Evolutionary conservation across 257 asterid genomes (phyloP).

Genomic region (Nicotiana otophora): DNA sequence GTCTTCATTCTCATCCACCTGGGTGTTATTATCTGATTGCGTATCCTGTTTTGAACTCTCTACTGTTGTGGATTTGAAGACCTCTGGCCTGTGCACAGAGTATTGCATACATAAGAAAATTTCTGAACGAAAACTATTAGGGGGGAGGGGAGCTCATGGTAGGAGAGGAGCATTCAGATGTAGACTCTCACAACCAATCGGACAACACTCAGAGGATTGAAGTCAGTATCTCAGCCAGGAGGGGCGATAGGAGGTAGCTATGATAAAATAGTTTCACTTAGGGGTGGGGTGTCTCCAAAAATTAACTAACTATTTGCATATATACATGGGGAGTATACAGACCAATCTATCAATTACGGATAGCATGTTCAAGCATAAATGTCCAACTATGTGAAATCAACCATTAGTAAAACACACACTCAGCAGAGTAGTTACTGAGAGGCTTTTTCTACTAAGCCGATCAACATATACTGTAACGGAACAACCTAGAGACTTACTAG

Average conservation of each 20-base stretch:
- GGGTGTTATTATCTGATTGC: conserved; percentile 21
- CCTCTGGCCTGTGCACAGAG: conserved; percentile 46
- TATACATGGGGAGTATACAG: neutral
- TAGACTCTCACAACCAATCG: neutral
- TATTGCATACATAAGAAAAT: neutral
- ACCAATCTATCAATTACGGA: neutral
- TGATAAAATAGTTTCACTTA: neutral
- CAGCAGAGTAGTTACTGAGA: neutral
- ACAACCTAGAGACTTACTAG: neutral
- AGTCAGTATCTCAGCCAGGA: neutral
- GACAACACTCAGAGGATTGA: neutral
- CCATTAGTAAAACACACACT: neutral
- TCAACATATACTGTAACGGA: neutral
- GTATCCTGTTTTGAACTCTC: conserved; percentile 25
- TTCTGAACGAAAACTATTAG: neutral
- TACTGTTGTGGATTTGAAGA: conserved; percentile 32
- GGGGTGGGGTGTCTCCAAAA: neutral
- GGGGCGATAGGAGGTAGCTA: neutral
- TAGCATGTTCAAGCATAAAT: neutral
- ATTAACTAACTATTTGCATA: neutral
- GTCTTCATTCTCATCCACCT: conserved; percentile 22
- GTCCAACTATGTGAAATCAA: neutral
- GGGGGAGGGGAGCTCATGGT: neutral
- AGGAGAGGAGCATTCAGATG: neutral
- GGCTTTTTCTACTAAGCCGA: neutral